A percentile compares a stretch with the other conserved stretches of the same genome.
These are phyloP conservation scores for Hibiscus trionum DNA, from an alignment of 345 rosid genomes.

Conservation along the genomic window DNA sequence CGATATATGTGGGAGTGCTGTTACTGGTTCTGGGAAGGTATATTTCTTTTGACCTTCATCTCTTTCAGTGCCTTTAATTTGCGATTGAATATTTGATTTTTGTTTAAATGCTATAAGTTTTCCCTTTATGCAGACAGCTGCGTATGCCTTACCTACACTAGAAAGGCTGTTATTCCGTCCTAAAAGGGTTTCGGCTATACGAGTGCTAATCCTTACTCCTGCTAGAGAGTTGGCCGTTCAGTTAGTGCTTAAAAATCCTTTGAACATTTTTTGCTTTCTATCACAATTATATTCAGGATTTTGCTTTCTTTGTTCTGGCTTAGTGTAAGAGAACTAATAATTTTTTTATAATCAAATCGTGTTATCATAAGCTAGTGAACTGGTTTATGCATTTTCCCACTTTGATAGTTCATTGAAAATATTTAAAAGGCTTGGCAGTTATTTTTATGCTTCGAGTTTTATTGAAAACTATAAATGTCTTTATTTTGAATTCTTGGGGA, in stretches of 20 bases:
- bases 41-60: background rate
- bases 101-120: constrained; percentile 4
- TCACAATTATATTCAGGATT: background rate
- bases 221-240: constrained; percentile 92
- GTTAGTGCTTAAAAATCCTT: constrained; percentile 36
- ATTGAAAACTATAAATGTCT: background rate
- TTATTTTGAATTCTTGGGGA: background rate
- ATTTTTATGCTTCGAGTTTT: background rate
- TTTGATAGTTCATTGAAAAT: background rate
- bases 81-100: background rate
- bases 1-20: constrained; percentile 94
- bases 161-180: constrained; percentile 91
- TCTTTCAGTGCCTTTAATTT: background rate
- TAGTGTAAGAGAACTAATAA: background rate
- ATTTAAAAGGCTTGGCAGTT: background rate
- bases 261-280: background rate
- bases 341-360: background rate
- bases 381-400: background rate
- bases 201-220: constrained; percentile 92
- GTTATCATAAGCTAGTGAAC: background rate
- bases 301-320: background rate
- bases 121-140: constrained; percentile 63
- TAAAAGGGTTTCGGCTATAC: constrained; percentile 65
- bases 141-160: constrained; percentile 78
- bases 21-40: constrained; percentile 99